Evolutionary conservation across 768 basidiomycete genomes (phyloP).

Genomic region (Leccinum truebloodii): DNA sequence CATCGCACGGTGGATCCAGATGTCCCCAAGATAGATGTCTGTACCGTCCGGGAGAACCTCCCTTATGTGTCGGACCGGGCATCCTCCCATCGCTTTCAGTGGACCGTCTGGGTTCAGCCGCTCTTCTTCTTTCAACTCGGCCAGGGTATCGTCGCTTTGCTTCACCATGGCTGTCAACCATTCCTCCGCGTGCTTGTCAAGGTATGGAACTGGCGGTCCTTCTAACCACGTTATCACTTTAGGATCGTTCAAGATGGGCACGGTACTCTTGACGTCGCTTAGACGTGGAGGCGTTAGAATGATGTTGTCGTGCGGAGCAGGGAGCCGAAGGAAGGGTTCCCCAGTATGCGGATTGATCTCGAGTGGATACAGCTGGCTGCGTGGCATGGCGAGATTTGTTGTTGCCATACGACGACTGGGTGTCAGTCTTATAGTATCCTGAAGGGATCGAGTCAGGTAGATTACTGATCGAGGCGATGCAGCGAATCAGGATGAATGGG

Average conservation of each 20-base stretch:
- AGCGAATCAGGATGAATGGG: not conserved
- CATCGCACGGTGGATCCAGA: constrained; percentile 24
- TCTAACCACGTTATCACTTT: constrained; percentile 45
- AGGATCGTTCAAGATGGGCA: constrained; percentile 50
- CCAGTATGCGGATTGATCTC: constrained; percentile 43
- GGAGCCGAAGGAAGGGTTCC: constrained; percentile 58
- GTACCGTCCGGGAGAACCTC: constrained; percentile 57
- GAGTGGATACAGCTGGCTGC: constrained; percentile 38
- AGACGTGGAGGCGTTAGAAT: constrained; percentile 60
- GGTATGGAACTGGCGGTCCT: constrained; percentile 58
- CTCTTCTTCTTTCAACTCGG: constrained; percentile 22
- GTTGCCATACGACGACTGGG: not conserved
- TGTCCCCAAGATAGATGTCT: constrained; percentile 52
- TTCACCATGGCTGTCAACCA: constrained; percentile 35
- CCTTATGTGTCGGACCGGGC: constrained; percentile 52
- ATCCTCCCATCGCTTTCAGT: constrained; percentile 39
- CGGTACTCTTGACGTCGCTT: constrained; percentile 40
- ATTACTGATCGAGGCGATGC: not conserved
- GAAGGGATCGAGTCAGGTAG: constrained; percentile 5
- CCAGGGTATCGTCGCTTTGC: constrained; percentile 24
- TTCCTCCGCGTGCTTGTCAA: constrained; percentile 37
- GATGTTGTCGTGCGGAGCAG: constrained; percentile 50
- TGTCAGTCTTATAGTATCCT: not conserved
- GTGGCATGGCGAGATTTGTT: constrained; percentile 16
- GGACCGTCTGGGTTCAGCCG: constrained; percentile 19